These are phyloP conservation scores for Fusarium illudens DNA, from an alignment of 2,329 filamentous ascomycete species.

Conservation along the genomic window DNA sequence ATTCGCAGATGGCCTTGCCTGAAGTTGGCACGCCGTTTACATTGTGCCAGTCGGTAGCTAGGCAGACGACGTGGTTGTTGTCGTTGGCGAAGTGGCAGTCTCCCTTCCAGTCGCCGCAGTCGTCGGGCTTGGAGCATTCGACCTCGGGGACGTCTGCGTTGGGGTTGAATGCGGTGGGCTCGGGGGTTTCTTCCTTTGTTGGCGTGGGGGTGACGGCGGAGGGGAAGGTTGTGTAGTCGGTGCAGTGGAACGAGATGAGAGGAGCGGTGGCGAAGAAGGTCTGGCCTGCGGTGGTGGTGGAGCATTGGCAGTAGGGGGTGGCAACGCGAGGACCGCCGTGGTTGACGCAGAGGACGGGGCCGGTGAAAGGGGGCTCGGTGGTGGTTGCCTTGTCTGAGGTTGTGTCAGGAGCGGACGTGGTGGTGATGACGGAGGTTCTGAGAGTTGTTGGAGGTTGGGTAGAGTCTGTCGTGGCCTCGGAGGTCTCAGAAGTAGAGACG, in stretches of 20 bases:
- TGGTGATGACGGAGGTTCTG: constrained; percentile 12
- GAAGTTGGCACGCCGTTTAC: neutral
- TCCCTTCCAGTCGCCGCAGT: constrained; percentile 1
- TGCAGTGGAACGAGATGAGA: constrained; percentile 14
- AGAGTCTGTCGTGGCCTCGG: neutral
- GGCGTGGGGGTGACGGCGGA: constrained; percentile 7
- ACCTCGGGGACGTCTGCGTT: neutral
- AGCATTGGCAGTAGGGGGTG: constrained; percentile 26
- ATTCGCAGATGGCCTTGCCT: neutral
- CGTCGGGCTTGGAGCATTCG: neutral
- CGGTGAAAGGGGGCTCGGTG: constrained; percentile 5
- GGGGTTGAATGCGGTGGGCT: neutral
- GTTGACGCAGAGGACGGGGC: constrained; percentile 17
- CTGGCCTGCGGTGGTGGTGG: constrained; percentile 18
- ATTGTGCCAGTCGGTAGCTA: neutral
- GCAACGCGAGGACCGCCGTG: constrained; percentile 20
- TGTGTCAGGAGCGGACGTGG: neutral
- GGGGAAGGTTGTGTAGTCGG: constrained; percentile 24
- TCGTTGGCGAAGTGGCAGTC: neutral
- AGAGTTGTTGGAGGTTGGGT: constrained; percentile 17
- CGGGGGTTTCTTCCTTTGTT: neutral
- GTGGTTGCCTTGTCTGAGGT: neutral
- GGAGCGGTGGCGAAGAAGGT: constrained; percentile 16
- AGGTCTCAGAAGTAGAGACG: neutral
- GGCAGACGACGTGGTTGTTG: neutral